Evolutionary conservation across 2,329 filamentous ascomycete genomes (phyloP), one percentile per base, ranked within the genome.

Genomic region (Monilinia laxa): DNA sequence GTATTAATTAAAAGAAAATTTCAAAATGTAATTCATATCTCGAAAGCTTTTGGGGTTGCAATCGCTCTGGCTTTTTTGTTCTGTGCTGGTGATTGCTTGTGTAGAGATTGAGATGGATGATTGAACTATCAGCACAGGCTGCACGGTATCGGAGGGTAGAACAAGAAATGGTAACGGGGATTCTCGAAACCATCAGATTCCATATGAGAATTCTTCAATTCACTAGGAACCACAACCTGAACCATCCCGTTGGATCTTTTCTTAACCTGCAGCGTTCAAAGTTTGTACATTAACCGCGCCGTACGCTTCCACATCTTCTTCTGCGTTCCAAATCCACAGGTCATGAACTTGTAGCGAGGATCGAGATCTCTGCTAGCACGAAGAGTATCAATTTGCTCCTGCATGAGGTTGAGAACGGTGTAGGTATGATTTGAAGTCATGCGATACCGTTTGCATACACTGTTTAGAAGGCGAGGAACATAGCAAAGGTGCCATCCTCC

Each of bases 1-100:
- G 59, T 25, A 56, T 64, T 45, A 47, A 64, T 56, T 47, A 9
- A 35, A 47, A 45, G 20, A 56, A 42, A 6, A n/a, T 25, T 49
- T 38, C 51, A 20, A n/a, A 31, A 64, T 45, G 56, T 64, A 31
- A 42, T n/a, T 11, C 18, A 42, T 5, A 16, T 40, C 12, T 31
- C 7, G 1, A n/a, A 23, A 20, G 1, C 1, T 14, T 14, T n/a
- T 63, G 18, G 9, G 25, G 14, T 3, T 64, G 52, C 5, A 47
- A 6, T 20, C 4, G 5, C 18, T 20, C 38, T 40, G 38, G 31
- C 31, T 40, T 11, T 3, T 40, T 40, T 40, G 38, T 14, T 40
- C 4, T 40, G 38, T 11, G 38, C 3, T 40, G 4, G 38, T 40
- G 38, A 40, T 40, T 40, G 11, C 1, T 40, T 40, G 38, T 40